A percentile compares a stretch with the other conserved stretches of the same genome.
Evolutionary conservation across 140 eudicot genomes (phyloP).

Genomic region (Bidens hawaiensis): DNA sequence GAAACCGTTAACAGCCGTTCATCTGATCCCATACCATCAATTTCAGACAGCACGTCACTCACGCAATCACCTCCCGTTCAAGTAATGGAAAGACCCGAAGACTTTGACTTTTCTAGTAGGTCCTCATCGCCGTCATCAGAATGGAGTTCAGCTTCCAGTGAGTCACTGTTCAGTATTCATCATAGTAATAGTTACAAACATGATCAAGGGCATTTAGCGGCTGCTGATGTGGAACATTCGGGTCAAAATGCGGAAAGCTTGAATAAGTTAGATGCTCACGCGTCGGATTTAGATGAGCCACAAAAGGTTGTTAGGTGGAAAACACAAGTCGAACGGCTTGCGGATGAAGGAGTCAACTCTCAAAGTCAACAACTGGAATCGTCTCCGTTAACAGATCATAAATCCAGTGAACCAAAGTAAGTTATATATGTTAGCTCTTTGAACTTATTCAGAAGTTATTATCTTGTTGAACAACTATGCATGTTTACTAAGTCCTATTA

Average conservation of each 20-base stretch:
- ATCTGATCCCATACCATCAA: constrained; percentile 17
- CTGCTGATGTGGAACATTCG: constrained; percentile 28
- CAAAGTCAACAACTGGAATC: constrained; percentile 24
- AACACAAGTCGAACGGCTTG: constrained; percentile 21
- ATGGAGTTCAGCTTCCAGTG: constrained; percentile 69
- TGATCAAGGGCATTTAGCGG: constrained; percentile 20
- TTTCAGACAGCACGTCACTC: constrained; percentile 32
- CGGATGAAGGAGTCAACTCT: constrained; percentile 21
- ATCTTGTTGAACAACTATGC: not conserved
- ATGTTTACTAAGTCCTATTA: no score
- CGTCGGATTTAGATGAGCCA: constrained; percentile 26
- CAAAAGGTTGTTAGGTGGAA: constrained; percentile 28
- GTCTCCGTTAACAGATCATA: constrained; percentile 22
- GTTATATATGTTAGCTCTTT: constrained; percentile 16
- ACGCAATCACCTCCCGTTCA: constrained; percentile 56
- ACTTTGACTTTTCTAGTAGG: constrained; percentile 31
- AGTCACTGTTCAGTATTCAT: constrained; percentile 74
- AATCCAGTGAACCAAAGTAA: constrained; percentile 37
- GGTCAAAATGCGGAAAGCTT: constrained; percentile 16
- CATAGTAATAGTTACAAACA: constrained; percentile 36
- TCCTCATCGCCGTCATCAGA: constrained; percentile 28
- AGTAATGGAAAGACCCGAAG: constrained; percentile 56
- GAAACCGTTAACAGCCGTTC: constrained; percentile 14
- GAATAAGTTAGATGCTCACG: constrained; percentile 7
- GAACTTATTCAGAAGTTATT: not conserved